These are phyloP conservation scores for Ceratocystis destructans DNA, from an alignment of 2,329 filamentous ascomycete species.

Conservation along the genomic window DNA sequence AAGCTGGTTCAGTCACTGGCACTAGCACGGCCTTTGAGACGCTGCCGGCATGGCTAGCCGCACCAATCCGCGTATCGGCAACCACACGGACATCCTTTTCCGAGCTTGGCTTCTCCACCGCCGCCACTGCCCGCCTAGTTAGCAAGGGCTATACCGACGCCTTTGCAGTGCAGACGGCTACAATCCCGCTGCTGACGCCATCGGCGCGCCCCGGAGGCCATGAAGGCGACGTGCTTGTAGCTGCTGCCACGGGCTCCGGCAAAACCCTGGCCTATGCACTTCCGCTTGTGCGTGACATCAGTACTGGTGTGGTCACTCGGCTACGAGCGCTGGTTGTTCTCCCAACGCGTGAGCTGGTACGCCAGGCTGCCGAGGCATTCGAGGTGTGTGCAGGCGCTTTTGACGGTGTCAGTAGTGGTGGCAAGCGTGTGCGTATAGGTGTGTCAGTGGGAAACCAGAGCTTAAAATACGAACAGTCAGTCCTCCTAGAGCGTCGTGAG, in stretches of 20 bases:
- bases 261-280: conserved; percentile 89
- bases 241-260: conserved; percentile 86
- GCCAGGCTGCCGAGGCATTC: conserved; percentile 67
- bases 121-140: conserved; percentile 47
- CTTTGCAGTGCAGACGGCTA: conserved; percentile 33
- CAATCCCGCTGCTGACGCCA: conserved; percentile 66
- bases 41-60: conserved; percentile 66
- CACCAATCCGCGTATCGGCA: conserved; percentile 55
- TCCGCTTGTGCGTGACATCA: conserved; percentile 67
- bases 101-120: conserved; percentile 46
- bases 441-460: conserved; percentile 71
- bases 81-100: conserved; percentile 47
- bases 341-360: conserved; percentile 79
- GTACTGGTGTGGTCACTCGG: conserved; percentile 47
- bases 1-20: conserved; percentile 41
- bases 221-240: conserved; percentile 71
- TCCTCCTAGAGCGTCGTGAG: conserved; percentile 33
- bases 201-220: conserved; percentile 38
- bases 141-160: conserved; percentile 38
- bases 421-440: conserved; percentile 62
- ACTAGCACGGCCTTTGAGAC: conserved; percentile 54
- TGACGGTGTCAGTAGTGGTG: conserved; percentile 28
- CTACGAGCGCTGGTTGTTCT: conserved; percentile 74
- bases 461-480: conserved; percentile 49
- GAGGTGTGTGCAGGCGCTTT: conserved; percentile 57